Evolutionary conservation across 2,329 filamentous ascomycete species (phyloP).

Genomic region (Thielaviopsis euricoi): DNA sequence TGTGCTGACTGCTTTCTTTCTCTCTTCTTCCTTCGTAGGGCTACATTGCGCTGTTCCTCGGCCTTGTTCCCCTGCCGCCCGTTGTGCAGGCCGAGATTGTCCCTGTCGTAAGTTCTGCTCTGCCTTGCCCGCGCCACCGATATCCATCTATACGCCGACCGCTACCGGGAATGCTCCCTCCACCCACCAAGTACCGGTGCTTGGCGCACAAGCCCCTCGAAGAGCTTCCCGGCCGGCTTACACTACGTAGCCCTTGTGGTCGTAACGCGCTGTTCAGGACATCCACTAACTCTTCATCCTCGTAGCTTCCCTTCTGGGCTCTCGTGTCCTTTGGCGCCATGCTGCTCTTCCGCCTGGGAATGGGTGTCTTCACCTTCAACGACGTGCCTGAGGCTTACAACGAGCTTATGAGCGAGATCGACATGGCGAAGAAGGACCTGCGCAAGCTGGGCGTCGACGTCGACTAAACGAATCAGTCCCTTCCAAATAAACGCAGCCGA

Average conservation of each 20-base stretch:
- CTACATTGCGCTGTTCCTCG: constrained; percentile 73
- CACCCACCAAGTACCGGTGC: neutral
- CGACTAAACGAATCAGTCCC: constrained; percentile 35
- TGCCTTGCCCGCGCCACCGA: neutral
- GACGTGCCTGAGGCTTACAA: constrained; percentile 74
- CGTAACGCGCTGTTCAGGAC: neutral
- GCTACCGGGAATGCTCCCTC: neutral
- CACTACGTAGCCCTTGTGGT: neutral
- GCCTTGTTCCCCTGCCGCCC: constrained; percentile 63
- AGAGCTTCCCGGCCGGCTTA: neutral
- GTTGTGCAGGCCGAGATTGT: constrained; percentile 72
- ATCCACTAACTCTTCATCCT: neutral
- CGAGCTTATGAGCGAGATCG: constrained; percentile 76
- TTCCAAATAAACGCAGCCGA: neutral
- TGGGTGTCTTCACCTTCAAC: constrained; percentile 90
- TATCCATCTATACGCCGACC: neutral
- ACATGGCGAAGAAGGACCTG: constrained; percentile 58
- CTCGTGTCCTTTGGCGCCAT: constrained; percentile 83
- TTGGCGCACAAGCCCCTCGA: neutral
- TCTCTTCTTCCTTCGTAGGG: constrained; percentile 47
- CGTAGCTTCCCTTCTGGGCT: constrained; percentile 83
- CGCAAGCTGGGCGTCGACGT: constrained; percentile 60
- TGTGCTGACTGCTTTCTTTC: constrained; percentile 12
- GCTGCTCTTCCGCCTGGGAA: constrained; percentile 80
- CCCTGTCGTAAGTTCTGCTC: constrained; percentile 53